Evolutionary conservation across 1,139 yeast genomes (phyloP), one percentile per base, ranked within the genome.

Genomic region (Spathaspora sp.): DNA sequence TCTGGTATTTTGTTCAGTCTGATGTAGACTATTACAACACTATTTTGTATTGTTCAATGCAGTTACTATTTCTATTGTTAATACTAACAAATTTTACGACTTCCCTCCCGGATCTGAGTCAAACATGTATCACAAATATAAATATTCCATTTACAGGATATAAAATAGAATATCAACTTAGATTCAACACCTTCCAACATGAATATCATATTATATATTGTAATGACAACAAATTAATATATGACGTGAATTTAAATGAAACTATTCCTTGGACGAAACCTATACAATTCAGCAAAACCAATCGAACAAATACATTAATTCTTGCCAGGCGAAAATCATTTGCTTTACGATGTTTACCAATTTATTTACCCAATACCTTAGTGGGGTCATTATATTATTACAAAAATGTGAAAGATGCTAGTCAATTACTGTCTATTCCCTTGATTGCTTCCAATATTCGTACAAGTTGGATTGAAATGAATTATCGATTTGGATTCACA

Each of bases 91-190:
- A 10, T 13, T 7, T 15, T 3, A 15, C 18, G 5, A 15, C 15
- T 15, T 13, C 11, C 9, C 40, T 51, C 13, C 51, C 52, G 2
- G 54, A 51, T 45, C 52, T 48, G 43, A 49, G 49, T 20, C 56
- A 52, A 42, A 48, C 53, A 11, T 52, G 56, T 40, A 45, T 52
- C 4, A 45, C 51, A 2, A 51, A 51, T 29, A 25, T 37, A 20
- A 47, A 50, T 3, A 54, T 58, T 2, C 63, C 67, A 2, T 68
- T 67, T 45, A 64, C 72, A 1, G 74, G 74, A 0, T 70, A 62
- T 52, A 65, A 63, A 47, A 50, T 68, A 18, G 72, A 68, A 46
- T 52, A 60, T 39, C 71, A 64, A 45, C 50, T 64, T 10, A 49
- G 53, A 17, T 27, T 59, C 7, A 46, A 48, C 7, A 42, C 49